Percentiles rank a stretch among this genome's conserved stretches.
Evolutionary conservation across 768 basidiomycete genomes (phyloP).

Genomic region (Pulveroboletus ravenelii): DNA sequence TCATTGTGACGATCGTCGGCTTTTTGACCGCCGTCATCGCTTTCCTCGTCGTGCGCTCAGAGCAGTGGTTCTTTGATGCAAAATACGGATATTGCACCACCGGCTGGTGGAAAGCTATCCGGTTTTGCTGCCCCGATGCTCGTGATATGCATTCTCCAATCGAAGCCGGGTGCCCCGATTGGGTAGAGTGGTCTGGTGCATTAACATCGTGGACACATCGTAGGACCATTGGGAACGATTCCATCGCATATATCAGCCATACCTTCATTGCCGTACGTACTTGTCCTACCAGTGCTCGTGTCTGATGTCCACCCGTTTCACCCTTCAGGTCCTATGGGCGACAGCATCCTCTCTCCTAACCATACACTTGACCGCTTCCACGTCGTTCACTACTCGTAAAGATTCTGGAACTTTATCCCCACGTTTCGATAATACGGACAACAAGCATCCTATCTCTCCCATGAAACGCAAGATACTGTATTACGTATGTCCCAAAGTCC

Average conservation of each 20-base stretch:
- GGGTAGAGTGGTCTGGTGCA: constrained; percentile 71
- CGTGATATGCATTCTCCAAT: constrained; percentile 4
- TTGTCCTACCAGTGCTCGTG: neutral
- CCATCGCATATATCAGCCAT: constrained; percentile 68
- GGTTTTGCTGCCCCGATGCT: constrained; percentile 71
- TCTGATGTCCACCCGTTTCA: neutral
- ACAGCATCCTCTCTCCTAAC: constrained; percentile 74
- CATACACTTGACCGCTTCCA: constrained; percentile 81
- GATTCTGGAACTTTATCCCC: constrained; percentile 71
- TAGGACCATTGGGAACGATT: constrained; percentile 27
- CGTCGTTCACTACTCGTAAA: constrained; percentile 82
- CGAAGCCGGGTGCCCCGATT: constrained; percentile 53
- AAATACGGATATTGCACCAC: constrained; percentile 85
- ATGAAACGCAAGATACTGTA: constrained; percentile 68
- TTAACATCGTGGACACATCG: constrained; percentile 34
- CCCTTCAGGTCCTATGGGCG: constrained; percentile 63
- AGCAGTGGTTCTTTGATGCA: constrained; percentile 86
- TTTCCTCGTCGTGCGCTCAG: constrained; percentile 78
- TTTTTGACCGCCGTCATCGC: constrained; percentile 82
- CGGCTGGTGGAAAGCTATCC: constrained; percentile 67
- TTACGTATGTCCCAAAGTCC: constrained; percentile 57
- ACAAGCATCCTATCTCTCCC: constrained; percentile 22
- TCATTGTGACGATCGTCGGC: constrained; percentile 86
- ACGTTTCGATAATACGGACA: constrained; percentile 35
- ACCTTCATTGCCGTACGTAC: constrained; percentile 69